Conservation (phyloP, 352 stramenopile species). For the Elongisporangium undulatum region DNA sequence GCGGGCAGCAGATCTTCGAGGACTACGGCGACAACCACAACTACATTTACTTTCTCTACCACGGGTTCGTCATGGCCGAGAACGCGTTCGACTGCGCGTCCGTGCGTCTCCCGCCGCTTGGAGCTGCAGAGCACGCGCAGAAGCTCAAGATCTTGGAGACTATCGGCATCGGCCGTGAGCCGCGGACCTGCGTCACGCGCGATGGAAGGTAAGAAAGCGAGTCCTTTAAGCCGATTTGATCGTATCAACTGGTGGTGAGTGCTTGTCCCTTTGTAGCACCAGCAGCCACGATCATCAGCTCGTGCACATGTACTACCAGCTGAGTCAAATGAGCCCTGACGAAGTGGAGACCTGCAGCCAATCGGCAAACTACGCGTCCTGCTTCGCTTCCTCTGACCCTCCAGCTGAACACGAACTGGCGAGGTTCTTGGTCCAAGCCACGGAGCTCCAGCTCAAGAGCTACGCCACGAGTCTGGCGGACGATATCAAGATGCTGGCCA, state of each 20-base stretch:
- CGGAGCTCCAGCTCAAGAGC: constrained; percentile 13
- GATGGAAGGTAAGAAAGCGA: constrained; percentile 17
- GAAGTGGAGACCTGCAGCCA: constrained; percentile 17
- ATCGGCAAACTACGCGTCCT: constrained; percentile 19
- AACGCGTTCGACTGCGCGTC: constrained; percentile 89
- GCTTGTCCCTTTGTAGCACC: constrained; percentile 5
- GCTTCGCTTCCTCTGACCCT: constrained; percentile 19
- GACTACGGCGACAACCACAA: constrained; percentile 96
- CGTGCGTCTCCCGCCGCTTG: constrained; percentile 25
- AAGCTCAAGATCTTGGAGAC: constrained; percentile 9
- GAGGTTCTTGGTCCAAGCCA: constrained; percentile 7
- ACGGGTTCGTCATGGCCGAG: constrained; percentile 87
- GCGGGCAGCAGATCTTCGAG: constrained; percentile 81
- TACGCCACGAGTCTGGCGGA: constrained; percentile 40
- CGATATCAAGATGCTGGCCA: constrained; percentile 15
- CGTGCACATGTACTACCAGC: constrained; percentile 23
- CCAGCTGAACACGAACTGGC: constrained; percentile 3
- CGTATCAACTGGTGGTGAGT: constrained; percentile 8
- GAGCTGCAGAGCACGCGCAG: constrained; percentile 3
- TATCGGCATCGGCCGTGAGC: constrained; percentile 26
- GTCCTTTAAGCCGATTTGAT: not conserved
- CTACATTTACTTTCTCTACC: constrained; percentile 82
- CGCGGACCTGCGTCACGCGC: constrained; percentile 23
- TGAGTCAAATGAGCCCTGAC: constrained; percentile 17
- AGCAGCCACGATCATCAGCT: constrained; percentile 13